Evolutionary conservation across 306 rosid species (phyloP), one percentile per base, ranked within the genome.

Genomic region (Styphnolobium japonicum): DNA sequence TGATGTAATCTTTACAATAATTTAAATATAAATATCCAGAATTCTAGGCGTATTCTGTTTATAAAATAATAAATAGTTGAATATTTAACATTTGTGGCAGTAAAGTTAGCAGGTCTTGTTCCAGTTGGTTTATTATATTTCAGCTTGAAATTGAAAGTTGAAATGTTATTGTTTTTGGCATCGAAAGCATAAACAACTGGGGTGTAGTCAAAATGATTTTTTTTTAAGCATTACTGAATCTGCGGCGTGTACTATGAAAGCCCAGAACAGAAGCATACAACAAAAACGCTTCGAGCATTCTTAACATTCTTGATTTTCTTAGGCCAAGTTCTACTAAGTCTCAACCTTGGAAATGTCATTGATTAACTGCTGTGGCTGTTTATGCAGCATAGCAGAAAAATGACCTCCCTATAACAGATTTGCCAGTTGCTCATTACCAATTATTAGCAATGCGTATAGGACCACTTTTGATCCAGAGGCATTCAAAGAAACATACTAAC

Each of bases 11-110:
- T 10, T 48, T 48, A 29, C 57, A 11, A 8, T 18, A 0, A 12
- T 42, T 67, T 19, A 5, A 29, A 25, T 11, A 11, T 7, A 31
- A 27, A 12, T 27, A 31, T 62, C 2, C 5, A 19, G n/a, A 62
- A 27, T 80, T 62, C 21, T 69, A 70, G 71, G 43, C 57, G 63
- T 15, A n/a, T 60, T 36, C 16, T 33, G 61, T 60, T 14, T 11
- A 21, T 33, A n/a, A n/a, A n/a, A n/a, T n/a, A n/a, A n/a, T n/a
- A 45, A 46, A 19, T 57, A 43, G 63, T 48, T 49, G 67, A 49
- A 14, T 73, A 65, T 40, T 81, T 81, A 75, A 81, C 80, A 42
- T 53, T 65, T 73, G 70, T 65, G 61, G 70, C 19, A 5, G 1
- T 36, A 66, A 73, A 52, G 23, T 25, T 43, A 79, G 42, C 51